Evolutionary conservation across 257 asterid genomes (phyloP).

Genomic region (Solanum dulcamara): DNA sequence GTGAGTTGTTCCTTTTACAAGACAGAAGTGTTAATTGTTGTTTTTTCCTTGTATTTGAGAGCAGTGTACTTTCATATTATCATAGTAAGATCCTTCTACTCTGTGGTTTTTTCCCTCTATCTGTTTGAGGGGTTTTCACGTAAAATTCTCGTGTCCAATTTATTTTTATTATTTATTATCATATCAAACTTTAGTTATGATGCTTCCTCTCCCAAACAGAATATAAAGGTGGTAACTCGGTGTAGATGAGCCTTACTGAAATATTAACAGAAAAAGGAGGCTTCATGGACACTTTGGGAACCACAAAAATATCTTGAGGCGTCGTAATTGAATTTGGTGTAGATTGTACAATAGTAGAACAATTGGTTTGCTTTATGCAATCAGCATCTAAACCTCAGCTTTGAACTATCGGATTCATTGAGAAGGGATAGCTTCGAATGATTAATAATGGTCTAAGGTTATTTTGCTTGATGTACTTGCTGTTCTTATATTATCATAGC

Average conservation of each 20-base stretch:
- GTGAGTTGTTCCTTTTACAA: too few species aligned
- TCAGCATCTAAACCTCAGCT: background rate
- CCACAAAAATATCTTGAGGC: background rate
- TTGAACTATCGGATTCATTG: background rate
- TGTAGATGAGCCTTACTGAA: background rate
- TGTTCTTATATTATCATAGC: background rate
- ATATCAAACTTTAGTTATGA: too few species aligned
- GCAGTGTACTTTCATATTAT: too few species aligned
- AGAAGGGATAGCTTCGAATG: background rate
- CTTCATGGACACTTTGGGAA: background rate
- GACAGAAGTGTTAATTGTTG: too few species aligned
- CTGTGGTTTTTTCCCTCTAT: too few species aligned
- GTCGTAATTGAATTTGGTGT: background rate
- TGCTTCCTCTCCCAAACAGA: too few species aligned
- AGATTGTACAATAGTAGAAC: background rate
- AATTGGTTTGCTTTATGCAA: background rate
- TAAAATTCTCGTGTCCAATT: too few species aligned
- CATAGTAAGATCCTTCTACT: too few species aligned
- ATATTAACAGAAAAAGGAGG: background rate
- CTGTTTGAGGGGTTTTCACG: too few species aligned
- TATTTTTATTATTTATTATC: too few species aligned
- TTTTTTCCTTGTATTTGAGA: too few species aligned
- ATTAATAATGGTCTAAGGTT: background rate
- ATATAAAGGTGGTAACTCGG: background rate
- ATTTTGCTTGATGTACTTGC: background rate